Evolutionary conservation across 2,329 filamentous ascomycete genomes (phyloP), one percentile per base, ranked within the genome.

Genomic region (Mycosphaerella sp.): DNA sequence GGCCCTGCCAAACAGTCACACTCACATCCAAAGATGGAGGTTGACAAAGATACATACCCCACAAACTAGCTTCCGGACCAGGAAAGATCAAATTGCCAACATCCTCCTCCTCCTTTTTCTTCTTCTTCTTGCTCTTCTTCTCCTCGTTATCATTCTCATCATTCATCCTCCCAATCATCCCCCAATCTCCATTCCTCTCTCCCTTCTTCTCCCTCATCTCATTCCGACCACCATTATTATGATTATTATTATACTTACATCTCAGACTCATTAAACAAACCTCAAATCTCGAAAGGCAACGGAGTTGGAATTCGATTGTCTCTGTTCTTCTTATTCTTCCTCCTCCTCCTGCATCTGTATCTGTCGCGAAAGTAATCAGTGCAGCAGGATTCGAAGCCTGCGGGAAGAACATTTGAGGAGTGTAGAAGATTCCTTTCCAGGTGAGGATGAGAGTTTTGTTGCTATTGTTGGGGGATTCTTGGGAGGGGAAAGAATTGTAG

Each of bases 41-140:
- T 12, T 53, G 51, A 30, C 51, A 53, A 1, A 46, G 41, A 32
- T 50, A 53, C 45, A 42, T 53, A n/a, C 34, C 39, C 51, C 45
- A 53, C 1, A 53, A 2, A 27, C 41, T 49, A 0, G 46, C 40
- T 5, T 25, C 14, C 6, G 42, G 34, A 10, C 17, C 41, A 1
- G 46, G 46, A 13, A 53, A 49, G 28, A 46, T 14, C 2, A n/a
- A 9, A 32, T 52, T 13, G 1, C 2, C 21, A 6, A 21, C 4
- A 21, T 21, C 1, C 6, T 21, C 21, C 6, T 21, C 21, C 21
- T 21, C 21, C 21, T 21, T 21, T 21, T 6, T 21, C 21, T 4
- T 1, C 2, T 21, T 21, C 21, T 4, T 21, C 4, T 21, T 21
- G 21, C n/a, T n/a, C n/a, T n/a, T n/a, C n/a, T n/a, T n/a, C n/a